phyloP scores from a whole-genome alignment of 805 yeast species.

The Sugiyamaella valdiviana region DNA sequence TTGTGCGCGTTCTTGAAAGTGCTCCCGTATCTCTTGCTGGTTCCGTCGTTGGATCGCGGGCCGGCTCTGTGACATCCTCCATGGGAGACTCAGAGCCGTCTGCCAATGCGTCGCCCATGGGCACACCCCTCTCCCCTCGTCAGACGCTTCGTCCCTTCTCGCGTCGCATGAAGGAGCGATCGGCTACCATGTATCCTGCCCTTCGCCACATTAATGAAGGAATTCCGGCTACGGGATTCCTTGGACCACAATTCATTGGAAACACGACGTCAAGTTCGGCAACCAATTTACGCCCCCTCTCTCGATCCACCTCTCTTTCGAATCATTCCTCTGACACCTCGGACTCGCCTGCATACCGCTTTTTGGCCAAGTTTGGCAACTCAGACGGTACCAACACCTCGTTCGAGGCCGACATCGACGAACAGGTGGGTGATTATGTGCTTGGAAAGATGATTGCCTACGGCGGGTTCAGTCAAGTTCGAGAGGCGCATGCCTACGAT shows the following conservation, averaged over 20 bases:
- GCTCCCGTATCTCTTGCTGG: slow-evolving; percentile 6
- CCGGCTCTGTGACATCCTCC: not conserved
- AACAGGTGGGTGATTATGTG: slow-evolving; percentile 50
- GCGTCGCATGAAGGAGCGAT: slow-evolving; percentile 14
- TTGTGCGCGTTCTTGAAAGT: slow-evolving; percentile 1
- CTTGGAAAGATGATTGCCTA: slow-evolving; percentile 74
- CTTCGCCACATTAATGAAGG: slow-evolving; percentile 2
- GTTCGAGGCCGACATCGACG: slow-evolving; percentile 38
- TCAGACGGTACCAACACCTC: slow-evolving; percentile 1
- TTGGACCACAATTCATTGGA: not conserved
- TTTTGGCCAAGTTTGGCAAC: slow-evolving; percentile 18
- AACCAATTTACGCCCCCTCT: not conserved
- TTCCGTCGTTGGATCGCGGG: not conserved
- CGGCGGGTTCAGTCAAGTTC: slow-evolving; percentile 86
- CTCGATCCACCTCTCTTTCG: slow-evolving; percentile 13
- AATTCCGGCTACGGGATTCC: not conserved
- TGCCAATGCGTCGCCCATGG: not conserved
- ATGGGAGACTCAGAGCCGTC: not conserved
- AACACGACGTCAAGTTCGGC: not conserved
- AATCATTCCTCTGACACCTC: slow-evolving; percentile 11
- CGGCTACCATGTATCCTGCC: slow-evolving; percentile 15
- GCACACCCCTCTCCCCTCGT: not conserved
- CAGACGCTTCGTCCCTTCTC: slow-evolving; percentile 8
- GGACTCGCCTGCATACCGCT: slow-evolving; percentile 22
- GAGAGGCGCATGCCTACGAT: slow-evolving; percentile 49